Conservation (phyloP, 176 grass and related monocot species). For the Eragrostis curvula region DNA sequence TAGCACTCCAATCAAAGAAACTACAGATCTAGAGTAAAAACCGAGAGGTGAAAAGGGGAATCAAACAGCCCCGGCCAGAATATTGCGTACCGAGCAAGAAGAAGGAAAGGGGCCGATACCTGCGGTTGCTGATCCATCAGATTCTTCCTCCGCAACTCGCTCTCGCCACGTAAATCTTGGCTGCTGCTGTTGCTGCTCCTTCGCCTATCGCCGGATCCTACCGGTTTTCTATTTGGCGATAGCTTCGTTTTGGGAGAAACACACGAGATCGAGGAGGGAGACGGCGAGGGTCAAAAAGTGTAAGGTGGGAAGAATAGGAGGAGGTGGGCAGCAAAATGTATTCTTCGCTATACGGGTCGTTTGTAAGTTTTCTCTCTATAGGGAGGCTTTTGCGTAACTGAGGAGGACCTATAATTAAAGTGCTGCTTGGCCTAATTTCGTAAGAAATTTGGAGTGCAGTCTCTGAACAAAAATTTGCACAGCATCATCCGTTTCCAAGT, state of each 20-base stretch:
- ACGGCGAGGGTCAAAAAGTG: neutral
- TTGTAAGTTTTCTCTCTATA: neutral
- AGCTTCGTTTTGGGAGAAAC: neutral
- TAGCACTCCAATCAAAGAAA: neutral
- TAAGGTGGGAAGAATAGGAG: neutral
- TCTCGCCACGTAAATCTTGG: conserved; percentile 7
- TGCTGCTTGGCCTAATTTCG: no score
- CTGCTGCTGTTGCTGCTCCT: neutral
- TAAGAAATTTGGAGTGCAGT: no score
- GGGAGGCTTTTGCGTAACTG: no score
- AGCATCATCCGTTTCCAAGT: no score
- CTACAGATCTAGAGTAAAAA: conserved; percentile 13
- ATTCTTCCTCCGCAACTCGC: neutral
- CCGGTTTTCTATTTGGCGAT: neutral
- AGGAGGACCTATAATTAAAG: no score
- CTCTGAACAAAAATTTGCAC: no score
- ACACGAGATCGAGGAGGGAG: conserved; percentile 6
- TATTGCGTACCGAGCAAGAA: neutral
- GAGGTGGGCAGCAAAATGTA: conserved; percentile 1
- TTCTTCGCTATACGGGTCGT: neutral
- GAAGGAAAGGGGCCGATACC: conserved; percentile 13
- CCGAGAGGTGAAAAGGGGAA: neutral
- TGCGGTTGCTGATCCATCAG: conserved; percentile 42
- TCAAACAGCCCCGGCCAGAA: neutral
- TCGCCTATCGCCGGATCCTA: neutral